Percentiles rank a stretch among this genome's conserved stretches.
Conservation (phyloP, 2,329 filamentous ascomycete species). For the Ilyonectria sp. region DNA sequence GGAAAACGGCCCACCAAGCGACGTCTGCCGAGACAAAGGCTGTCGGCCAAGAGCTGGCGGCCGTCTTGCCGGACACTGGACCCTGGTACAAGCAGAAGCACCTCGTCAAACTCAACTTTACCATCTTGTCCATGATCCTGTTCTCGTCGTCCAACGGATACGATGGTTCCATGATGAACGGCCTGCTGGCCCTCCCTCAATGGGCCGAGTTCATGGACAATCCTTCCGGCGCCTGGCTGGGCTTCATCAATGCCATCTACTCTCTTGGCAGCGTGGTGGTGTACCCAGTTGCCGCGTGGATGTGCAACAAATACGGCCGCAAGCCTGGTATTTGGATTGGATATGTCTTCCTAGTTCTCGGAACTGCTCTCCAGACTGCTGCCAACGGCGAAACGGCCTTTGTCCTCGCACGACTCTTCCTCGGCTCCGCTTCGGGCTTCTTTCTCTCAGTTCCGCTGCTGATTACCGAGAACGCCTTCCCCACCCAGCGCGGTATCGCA, state of each 20-base stretch:
- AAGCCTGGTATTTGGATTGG: slow-evolving; percentile 27
- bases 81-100: slow-evolving; percentile 19
- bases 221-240: slow-evolving; percentile 46
- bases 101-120: slow-evolving; percentile 23
- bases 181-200: slow-evolving; percentile 53
- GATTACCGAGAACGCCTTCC: slow-evolving; percentile 52
- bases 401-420: slow-evolving; percentile 48
- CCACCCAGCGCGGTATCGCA: slow-evolving; percentile 49
- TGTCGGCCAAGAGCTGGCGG: slow-evolving; percentile 10
- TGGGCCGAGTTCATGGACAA: slow-evolving; percentile 55
- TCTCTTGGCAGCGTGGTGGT: slow-evolving; percentile 54
- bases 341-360: slow-evolving; percentile 14
- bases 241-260: slow-evolving; percentile 49
- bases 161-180: slow-evolving; percentile 53
- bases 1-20: slow-evolving; percentile 6
- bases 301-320: slow-evolving; percentile 30
- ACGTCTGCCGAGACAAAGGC: slow-evolving; percentile 8
- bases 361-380: slow-evolving; percentile 36
- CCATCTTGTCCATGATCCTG: slow-evolving; percentile 47
- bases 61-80: slow-evolving; percentile 8
- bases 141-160: slow-evolving; percentile 53
- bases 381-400: slow-evolving; percentile 42
- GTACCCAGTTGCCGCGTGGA: slow-evolving; percentile 43
- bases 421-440: slow-evolving; percentile 57
- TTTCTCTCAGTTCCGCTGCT: slow-evolving; percentile 50